Evolutionary conservation across 2,329 filamentous ascomycete species (phyloP), one percentile per base, ranked within the genome.

Genomic region (Zopfia rhizophila): DNA sequence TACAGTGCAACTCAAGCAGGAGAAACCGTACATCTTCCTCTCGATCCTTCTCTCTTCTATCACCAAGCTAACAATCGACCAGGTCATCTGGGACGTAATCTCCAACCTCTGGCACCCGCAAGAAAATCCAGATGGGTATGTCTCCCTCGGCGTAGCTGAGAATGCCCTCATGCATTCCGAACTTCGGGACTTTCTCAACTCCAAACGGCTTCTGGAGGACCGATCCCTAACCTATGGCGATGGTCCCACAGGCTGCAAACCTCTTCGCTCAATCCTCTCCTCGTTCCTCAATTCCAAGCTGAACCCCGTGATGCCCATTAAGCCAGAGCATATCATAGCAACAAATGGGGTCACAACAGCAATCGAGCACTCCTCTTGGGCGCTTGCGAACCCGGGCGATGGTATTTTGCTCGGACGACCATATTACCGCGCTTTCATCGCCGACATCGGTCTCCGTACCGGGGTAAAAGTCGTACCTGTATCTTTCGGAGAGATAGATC

Each of bases 141-240:
- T 81, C 22, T 80, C 75, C 45, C 69, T 83, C 0, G 79, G 79
- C 1, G 68, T 82, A 1, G 80, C 80, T 5, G 80, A 82, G 58
- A 82, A 82, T 55, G 61, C 65, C 1, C 71, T 82, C 29, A 80
- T 82, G 78, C 79, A 82, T 43, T 56, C 72, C 13, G 56, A 68
- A 3, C 68, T 82, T 3, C 60, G 72, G 2, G 55, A 73, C 14
- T 76, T 76, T 45, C 66, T 76, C 21, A 74, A 78, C 53, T 53
- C 56, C 2, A 72, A 74, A 31, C 53, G 76, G 5, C 56, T 71
- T 12, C 17, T 53, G 1, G 22, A 45, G 7, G 48, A 40, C 11
- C 41, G 35, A 27, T 38, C 38, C 21, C 52, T 78, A 8, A 77
- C 74, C 0, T 78, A 78, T 17, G 73, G 73, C 4, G 74, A 76